Conservation (phyloP, 352 stramenopile species). For the Pythium grandisporangium region DNA sequence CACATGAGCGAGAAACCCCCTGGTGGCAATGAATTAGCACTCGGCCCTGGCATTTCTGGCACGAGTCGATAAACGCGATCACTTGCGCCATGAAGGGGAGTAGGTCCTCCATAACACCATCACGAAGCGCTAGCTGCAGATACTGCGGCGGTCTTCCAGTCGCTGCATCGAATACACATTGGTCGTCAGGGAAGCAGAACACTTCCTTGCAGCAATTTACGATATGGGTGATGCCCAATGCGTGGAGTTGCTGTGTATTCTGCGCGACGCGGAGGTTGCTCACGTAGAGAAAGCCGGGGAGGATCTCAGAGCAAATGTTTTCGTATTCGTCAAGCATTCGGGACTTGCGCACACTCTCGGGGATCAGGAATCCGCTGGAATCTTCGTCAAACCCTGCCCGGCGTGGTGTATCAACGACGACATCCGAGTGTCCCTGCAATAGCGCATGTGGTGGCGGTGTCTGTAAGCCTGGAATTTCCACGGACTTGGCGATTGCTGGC, state of each 20-base stretch:
- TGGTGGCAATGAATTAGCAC: conserved; percentile 67
- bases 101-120: conserved; percentile 58
- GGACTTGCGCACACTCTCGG: conserved; percentile 58
- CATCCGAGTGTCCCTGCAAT: no score
- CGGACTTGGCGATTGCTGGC: no score
- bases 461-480: no score
- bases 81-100: conserved; percentile 42
- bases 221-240: conserved; percentile 40
- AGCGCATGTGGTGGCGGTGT: conserved; percentile 8
- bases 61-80: conserved; percentile 27
- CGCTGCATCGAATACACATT: no score
- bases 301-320: conserved; percentile 50
- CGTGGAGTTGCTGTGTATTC: conserved; percentile 13
- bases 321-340: conserved; percentile 22
- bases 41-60: conserved; percentile 7
- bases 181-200: neutral
- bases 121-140: conserved; percentile 32
- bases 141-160: neutral
- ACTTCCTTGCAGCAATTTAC: conserved; percentile 51
- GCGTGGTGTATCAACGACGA: neutral
- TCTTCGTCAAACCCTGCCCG: no score
- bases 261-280: conserved; percentile 37
- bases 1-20: conserved; percentile 61
- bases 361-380: no score
- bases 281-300: conserved; percentile 42